Evolutionary conservation across 768 basidiomycete genomes (phyloP).

Genomic region (Leccinellum rugosiceps): DNA sequence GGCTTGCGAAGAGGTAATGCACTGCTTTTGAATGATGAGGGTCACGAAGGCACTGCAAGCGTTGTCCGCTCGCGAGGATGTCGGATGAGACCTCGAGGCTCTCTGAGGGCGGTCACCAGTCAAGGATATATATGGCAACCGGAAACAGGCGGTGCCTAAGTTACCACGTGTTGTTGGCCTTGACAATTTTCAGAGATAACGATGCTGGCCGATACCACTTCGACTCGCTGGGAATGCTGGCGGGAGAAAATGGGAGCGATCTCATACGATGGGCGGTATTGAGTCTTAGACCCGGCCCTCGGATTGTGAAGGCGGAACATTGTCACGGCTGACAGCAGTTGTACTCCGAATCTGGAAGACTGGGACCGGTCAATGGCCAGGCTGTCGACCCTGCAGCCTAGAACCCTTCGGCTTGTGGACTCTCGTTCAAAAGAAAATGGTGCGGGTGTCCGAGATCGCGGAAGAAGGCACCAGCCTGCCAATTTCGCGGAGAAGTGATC

Average conservation of each 20-base stretch:
- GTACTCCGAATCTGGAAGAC: too few species aligned
- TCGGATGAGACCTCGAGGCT: conserved; percentile 15
- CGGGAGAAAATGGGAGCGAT: too few species aligned
- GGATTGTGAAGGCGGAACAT: too few species aligned
- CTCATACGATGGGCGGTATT: too few species aligned
- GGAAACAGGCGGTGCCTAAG: neutral
- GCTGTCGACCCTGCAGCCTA: neutral
- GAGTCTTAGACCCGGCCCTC: too few species aligned
- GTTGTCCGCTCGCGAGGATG: conserved; percentile 14
- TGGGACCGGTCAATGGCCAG: too few species aligned
- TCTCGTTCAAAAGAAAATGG: neutral
- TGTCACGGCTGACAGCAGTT: too few species aligned
- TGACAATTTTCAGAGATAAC: neutral
- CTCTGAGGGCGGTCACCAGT: neutral
- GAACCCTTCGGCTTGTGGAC: neutral
- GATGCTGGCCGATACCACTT: too few species aligned
- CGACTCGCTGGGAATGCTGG: too few species aligned
- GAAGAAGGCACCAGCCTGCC: neutral
- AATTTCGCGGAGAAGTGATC: neutral
- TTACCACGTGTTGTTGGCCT: neutral
- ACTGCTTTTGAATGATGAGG: conserved; percentile 10
- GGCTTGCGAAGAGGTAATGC: neutral
- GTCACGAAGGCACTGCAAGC: conserved; percentile 7
- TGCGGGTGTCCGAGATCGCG: conserved; percentile 1
- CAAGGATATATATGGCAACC: conserved; percentile 10